Percentiles rank a stretch among this genome's conserved stretches.
Conservation (phyloP, 2,329 filamentous ascomycete species). For the Pseudohalonectria lignicola region DNA sequence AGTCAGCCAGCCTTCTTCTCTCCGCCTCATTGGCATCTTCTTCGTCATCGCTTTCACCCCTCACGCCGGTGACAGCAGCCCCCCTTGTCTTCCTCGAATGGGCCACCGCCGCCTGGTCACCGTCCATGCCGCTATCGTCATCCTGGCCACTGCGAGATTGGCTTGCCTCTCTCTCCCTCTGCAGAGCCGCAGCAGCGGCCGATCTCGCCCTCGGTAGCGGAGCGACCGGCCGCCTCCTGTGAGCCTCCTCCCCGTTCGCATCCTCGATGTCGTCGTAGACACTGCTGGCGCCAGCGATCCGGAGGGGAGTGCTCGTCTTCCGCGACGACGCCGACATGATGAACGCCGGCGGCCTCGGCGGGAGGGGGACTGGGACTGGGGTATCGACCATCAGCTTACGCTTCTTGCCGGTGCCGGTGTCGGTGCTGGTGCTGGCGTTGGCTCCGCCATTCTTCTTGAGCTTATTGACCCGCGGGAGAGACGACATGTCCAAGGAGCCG, state of each 20-base stretch:
- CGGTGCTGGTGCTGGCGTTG: neutral
- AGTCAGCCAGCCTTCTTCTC: slow-evolving; percentile 5
- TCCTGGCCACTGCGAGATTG: too few relatives aligned
- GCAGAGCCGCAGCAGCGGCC: neutral
- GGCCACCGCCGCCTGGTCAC: neutral
- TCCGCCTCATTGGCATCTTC: slow-evolving; percentile 14
- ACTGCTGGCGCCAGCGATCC: neutral
- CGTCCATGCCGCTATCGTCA: neutral
- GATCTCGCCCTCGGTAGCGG: neutral
- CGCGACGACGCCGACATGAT: too few relatives aligned
- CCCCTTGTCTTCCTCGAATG: neutral
- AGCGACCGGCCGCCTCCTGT: neutral
- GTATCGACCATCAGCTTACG: neutral
- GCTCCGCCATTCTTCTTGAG: neutral
- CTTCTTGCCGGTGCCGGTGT: neutral
- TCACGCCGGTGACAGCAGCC: neutral
- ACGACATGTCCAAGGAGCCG: neutral
- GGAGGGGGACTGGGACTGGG: neutral
- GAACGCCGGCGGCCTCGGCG: neutral
- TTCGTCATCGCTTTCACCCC: slow-evolving; percentile 3
- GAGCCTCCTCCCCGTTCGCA: neutral
- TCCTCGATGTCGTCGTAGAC: slow-evolving; percentile 7
- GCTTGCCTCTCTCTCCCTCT: too few relatives aligned
- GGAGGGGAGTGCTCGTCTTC: neutral
- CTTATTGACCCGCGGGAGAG: neutral